Conservation (phyloP, 176 grass and related monocot species). For the Themeda triandra region DNA sequence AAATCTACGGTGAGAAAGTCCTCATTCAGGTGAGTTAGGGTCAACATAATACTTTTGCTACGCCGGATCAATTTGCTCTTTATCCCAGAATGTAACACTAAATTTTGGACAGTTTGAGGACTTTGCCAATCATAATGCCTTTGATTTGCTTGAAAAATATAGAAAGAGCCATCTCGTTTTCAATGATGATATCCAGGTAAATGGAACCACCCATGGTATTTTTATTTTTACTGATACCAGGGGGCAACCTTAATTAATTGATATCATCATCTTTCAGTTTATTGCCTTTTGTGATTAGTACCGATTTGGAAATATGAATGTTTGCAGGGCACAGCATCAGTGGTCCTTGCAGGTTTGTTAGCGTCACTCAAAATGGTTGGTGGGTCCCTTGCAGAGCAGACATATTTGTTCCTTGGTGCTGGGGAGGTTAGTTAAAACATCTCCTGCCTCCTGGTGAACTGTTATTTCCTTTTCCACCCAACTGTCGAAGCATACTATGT, state of each 20-base stretch:
- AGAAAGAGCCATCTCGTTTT: constrained; percentile 98
- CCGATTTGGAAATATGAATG: too few species aligned
- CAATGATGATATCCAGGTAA: constrained; percentile 99
- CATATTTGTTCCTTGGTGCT: constrained; percentile 99
- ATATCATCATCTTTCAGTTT: too few species aligned
- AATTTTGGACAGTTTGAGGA: constrained; percentile 88
- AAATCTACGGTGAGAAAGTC: too few species aligned
- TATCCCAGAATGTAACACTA: constrained; percentile 26
- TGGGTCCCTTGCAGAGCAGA: too few species aligned
- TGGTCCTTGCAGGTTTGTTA: too few species aligned
- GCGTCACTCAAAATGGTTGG: too few species aligned
- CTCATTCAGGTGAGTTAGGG: constrained; percentile 68
- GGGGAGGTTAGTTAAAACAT: constrained; percentile 68
- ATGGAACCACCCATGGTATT: neutral
- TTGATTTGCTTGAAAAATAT: constrained; percentile 92
- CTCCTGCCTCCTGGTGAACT: neutral
- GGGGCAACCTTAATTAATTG: too few species aligned
- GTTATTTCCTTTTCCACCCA: neutral
- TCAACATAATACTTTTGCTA: too few species aligned
- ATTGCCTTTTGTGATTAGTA: constrained; percentile 14
- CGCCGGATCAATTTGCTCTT: neutral
- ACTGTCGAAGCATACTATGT: too few species aligned
- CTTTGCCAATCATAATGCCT: constrained; percentile 98
- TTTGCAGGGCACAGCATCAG: too few species aligned
- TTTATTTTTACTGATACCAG: constrained; percentile 18